Percentiles rank a stretch among this genome's conserved stretches.
These are phyloP conservation scores for Phytophthora sansomeana DNA, from an alignment of 352 stramenopile genomes.

Conservation along the genomic window DNA sequence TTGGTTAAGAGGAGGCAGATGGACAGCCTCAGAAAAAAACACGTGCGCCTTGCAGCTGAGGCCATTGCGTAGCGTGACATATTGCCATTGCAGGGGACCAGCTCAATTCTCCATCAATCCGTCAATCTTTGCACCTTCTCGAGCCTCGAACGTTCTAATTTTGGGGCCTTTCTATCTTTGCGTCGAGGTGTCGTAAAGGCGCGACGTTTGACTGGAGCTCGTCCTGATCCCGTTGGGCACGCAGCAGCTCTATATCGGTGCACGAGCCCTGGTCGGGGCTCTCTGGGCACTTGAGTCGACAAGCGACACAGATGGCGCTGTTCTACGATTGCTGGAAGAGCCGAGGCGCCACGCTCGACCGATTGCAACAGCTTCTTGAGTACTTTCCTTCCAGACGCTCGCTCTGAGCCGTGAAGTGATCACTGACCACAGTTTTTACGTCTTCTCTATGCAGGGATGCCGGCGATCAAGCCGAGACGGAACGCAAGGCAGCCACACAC, in stretches of 20 bases:
- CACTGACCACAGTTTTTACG: slow-evolving; percentile 5
- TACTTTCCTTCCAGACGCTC: slow-evolving; percentile 28
- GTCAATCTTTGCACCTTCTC: neutral
- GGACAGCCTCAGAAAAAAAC: neutral
- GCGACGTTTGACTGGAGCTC: neutral
- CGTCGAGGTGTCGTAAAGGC: slow-evolving; percentile 9
- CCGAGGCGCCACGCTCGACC: slow-evolving; percentile 50
- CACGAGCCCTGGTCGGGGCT: neutral
- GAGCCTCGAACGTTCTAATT: slow-evolving; percentile 10
- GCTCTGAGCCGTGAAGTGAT: neutral
- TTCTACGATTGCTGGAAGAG: slow-evolving; percentile 75
- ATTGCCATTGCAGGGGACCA: slow-evolving; percentile 5
- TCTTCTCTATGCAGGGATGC: slow-evolving; percentile 48
- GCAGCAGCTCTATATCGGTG: slow-evolving; percentile 22
- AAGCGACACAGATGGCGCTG: slow-evolving; percentile 51
- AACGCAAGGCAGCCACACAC: slow-evolving; percentile 51
- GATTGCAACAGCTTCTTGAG: slow-evolving; percentile 60
- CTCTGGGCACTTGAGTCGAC: neutral
- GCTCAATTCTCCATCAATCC: slow-evolving; percentile 7
- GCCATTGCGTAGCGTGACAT: neutral
- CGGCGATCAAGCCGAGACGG: slow-evolving; percentile 42
- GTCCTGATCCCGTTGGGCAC: neutral
- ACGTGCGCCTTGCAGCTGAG: slow-evolving; percentile 2
- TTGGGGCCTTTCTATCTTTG: slow-evolving; percentile 15
- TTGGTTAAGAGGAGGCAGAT: neutral